Evolutionary conservation across 1,284 basidiomycete genomes (phyloP).

Genomic region (Termitomyces sp.): DNA sequence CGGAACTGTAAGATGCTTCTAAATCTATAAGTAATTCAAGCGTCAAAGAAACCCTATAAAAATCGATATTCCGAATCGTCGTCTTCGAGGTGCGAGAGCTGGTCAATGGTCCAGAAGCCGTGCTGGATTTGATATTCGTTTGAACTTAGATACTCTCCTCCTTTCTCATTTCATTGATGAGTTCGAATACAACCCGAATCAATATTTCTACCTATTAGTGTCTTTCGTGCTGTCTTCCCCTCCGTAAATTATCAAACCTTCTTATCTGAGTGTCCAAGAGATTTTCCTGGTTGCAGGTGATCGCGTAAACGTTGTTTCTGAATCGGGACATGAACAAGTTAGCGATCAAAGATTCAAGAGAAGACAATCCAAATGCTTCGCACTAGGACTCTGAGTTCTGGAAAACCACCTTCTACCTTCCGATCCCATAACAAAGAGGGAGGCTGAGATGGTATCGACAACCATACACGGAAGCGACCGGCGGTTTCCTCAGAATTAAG

Average conservation of each 20-base stretch:
- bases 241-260: slow-evolving; percentile 13
- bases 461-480: slow-evolving; percentile 86
- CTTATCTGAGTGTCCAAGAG: slow-evolving; percentile 80
- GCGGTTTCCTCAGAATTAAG: slow-evolving; percentile 76
- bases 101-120: background rate
- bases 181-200: background rate
- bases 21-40: background rate
- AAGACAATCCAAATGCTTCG: background rate
- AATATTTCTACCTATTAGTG: background rate
- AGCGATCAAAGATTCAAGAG: background rate
- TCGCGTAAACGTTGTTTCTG: slow-evolving; percentile 89
- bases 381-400: slow-evolving; percentile 81
- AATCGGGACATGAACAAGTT: background rate
- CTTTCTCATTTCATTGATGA: background rate
- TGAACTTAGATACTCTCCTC: background rate
- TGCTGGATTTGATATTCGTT: background rate
- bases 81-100: background rate
- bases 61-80: background rate
- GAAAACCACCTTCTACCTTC: slow-evolving; percentile 86
- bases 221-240: background rate
- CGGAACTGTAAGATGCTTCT: background rate
- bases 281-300: slow-evolving; percentile 69
- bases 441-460: slow-evolving; percentile 39
- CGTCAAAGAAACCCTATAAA: background rate
- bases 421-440: slow-evolving; percentile 67